A percentile compares a stretch with the other conserved stretches of the same genome.
phyloP scores from a whole-genome alignment of 768 basidiomycete species.

The Amanita muscaria region DNA sequence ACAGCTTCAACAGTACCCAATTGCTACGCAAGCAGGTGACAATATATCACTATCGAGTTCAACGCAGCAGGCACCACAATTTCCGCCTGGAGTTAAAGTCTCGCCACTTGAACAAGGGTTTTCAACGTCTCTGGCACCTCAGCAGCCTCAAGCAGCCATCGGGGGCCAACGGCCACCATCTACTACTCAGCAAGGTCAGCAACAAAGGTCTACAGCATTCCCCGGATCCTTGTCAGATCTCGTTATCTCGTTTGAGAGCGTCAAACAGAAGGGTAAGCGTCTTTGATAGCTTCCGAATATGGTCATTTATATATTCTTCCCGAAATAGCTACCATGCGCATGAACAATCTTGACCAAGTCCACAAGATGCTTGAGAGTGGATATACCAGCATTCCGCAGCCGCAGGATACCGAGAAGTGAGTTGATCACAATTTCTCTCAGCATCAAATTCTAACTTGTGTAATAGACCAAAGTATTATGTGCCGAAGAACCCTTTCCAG shows the following conservation, averaged over 20 bases:
- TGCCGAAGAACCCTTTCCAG: slow-evolving; percentile 84
- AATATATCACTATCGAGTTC: slow-evolving; percentile 31
- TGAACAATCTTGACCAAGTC: slow-evolving; percentile 82
- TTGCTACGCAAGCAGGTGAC: slow-evolving; percentile 12
- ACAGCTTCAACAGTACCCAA: slow-evolving; percentile 28
- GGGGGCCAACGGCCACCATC: slow-evolving; percentile 48
- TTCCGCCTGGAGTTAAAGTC: slow-evolving; percentile 63
- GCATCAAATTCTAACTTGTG: slow-evolving; percentile 6
- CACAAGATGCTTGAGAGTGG: slow-evolving; percentile 93
- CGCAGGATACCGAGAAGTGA: slow-evolving; percentile 93
- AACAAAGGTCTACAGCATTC: slow-evolving; percentile 43
- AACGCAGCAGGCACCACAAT: slow-evolving; percentile 50
- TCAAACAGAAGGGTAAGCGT: slow-evolving; percentile 86
- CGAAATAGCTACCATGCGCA: slow-evolving; percentile 58
- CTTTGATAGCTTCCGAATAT: not conserved
- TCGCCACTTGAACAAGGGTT: slow-evolving; percentile 36
- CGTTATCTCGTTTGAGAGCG: slow-evolving; percentile 89
- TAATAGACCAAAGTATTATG: slow-evolving; percentile 89
- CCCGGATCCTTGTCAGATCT: slow-evolving; percentile 87
- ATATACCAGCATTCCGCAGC: slow-evolving; percentile 80
- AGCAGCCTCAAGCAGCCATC: slow-evolving; percentile 26
- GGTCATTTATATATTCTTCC: not conserved
- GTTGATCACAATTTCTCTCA: slow-evolving; percentile 10
- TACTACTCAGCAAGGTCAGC: slow-evolving; percentile 36
- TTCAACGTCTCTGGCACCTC: slow-evolving; percentile 18